A percentile compares a stretch with the other conserved stretches of the same genome.
phyloP scores from a whole-genome alignment of 2,329 filamentous ascomycete genomes.

The Westerdykella sp. region DNA sequence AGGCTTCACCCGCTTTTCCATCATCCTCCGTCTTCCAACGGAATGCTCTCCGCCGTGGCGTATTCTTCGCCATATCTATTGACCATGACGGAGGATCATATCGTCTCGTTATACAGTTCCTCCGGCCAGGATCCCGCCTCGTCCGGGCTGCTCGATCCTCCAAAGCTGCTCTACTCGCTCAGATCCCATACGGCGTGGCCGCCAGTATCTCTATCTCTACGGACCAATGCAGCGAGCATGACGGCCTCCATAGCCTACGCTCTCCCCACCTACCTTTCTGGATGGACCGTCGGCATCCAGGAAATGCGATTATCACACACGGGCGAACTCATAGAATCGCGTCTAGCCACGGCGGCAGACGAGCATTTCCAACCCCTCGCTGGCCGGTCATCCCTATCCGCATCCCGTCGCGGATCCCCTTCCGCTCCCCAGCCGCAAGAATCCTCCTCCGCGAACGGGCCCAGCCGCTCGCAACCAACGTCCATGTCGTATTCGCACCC shows the following conservation, averaged over 20 bases:
- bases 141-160: constrained; percentile 30
- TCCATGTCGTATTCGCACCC: constrained; percentile 61
- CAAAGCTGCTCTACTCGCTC: constrained; percentile 66
- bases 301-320: constrained; percentile 63
- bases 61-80: constrained; percentile 69
- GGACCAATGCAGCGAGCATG: constrained; percentile 57
- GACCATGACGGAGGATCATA: constrained; percentile 67
- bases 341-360: constrained; percentile 47
- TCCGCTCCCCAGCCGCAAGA: constrained; percentile 25
- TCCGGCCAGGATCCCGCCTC: constrained; percentile 8
- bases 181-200: constrained; percentile 72
- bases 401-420: constrained; percentile 10
- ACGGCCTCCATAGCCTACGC: constrained; percentile 86
- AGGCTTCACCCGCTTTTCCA: constrained; percentile 49
- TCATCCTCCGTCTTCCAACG: constrained; percentile 57
- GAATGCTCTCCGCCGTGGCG: constrained; percentile 63
- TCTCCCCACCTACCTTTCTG: constrained; percentile 65
- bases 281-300: constrained; percentile 89
- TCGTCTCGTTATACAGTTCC: constrained; percentile 72
- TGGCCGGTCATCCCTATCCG: constrained; percentile 17
- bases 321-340: constrained; percentile 46
- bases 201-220: constrained; percentile 75
- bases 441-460: constrained; percentile 10
- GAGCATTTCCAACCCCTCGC: constrained; percentile 42
- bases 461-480: constrained; percentile 36